Evolutionary conservation across 78 protist genomes (phyloP), one percentile per base, ranked within the genome.

Genomic region (Speleostelium caveatum): DNA sequence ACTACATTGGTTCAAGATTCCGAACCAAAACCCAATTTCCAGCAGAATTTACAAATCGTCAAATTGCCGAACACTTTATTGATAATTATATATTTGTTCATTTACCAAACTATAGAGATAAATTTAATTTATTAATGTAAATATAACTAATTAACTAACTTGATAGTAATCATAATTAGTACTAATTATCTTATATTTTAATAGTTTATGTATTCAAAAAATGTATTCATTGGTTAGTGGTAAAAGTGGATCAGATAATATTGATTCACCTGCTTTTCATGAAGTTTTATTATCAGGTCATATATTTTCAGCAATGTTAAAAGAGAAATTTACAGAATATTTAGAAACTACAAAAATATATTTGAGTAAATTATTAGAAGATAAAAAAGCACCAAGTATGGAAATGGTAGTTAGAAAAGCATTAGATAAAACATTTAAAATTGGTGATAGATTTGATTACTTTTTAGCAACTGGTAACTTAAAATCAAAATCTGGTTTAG

Each of bases 401-500:
- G 88, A 71, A 10, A 12, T 22, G 14, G 53, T 39, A 39, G 41
- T 73, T 21, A 75, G 65, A 71, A 75, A 73, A 33, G 53, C 73
- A 49, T 28, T 55, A 10, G 94, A 89, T 41, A 38, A 42, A 26
- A 26, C 68, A 28, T 39, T 60, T 30, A 66, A 61, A 51, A 73
- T 95, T 16, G 71, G 93, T 66, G 83, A 62, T 12, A 69, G 38
- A 39, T 71, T 94, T 51, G 69, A 85, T 41, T 80, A 92, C 76
- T 56, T 99, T 32, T 45, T 98, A 33, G 86, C 96, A 22, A 98
- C 99, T 3, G 99, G 99, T 49, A 97, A 97, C 85, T 61, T 97
- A 21, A 39, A 14, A 21, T 49, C 95, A 17, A 51, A 26, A 33
- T 35, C 97, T 16, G 99, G 98, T n/a, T 88, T 98, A 30, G 99